A percentile compares a stretch with the other conserved stretches of the same genome.
Conservation (phyloP, 768 basidiomycete genomes). For the Tricholoma terreum region DNA sequence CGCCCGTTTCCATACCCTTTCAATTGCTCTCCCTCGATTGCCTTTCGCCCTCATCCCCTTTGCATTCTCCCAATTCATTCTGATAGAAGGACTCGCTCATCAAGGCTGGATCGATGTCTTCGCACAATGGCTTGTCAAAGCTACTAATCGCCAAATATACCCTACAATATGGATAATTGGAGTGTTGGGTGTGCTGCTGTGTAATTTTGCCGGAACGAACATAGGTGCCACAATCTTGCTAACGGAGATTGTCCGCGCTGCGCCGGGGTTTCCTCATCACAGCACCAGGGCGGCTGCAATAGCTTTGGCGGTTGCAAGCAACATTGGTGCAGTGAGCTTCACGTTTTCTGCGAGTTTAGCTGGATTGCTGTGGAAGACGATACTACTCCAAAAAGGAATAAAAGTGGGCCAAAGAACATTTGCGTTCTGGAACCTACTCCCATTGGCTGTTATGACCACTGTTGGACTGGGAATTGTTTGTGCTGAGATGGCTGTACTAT, state of each 20-base stretch:
- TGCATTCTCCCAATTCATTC: slow-evolving; percentile 92
- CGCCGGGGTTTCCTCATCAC: slow-evolving; percentile 33
- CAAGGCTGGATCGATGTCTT: slow-evolving; percentile 96
- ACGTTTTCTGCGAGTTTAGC: slow-evolving; percentile 92
- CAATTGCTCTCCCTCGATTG: slow-evolving; percentile 61
- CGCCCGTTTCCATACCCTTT: slow-evolving; percentile 67
- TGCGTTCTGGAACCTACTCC: slow-evolving; percentile 68
- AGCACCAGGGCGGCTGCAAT: slow-evolving; percentile 55
- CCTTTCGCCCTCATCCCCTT: slow-evolving; percentile 88
- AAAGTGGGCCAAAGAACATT: slow-evolving; percentile 59
- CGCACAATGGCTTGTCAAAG: slow-evolving; percentile 33
- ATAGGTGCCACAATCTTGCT: slow-evolving; percentile 59
- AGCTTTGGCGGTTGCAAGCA: slow-evolving; percentile 82
- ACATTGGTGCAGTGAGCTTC: slow-evolving; percentile 91
- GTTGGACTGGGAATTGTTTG: slow-evolving; percentile 70
- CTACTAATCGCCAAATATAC: slow-evolving; percentile 17
- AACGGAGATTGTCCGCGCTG: slow-evolving; percentile 70
- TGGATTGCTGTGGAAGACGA: slow-evolving; percentile 80
- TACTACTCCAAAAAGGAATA: slow-evolving; percentile 73
- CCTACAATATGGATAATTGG: slow-evolving; percentile 22
- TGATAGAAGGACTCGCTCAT: slow-evolving; percentile 79
- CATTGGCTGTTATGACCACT: slow-evolving; percentile 61
- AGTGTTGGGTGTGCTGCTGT: slow-evolving; percentile 21
- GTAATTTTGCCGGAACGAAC: slow-evolving; percentile 24
- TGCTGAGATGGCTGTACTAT: slow-evolving; percentile 69